Conservation (phyloP, 2,329 filamentous ascomycete genomes). For the Botrytis sinoallii region DNA sequence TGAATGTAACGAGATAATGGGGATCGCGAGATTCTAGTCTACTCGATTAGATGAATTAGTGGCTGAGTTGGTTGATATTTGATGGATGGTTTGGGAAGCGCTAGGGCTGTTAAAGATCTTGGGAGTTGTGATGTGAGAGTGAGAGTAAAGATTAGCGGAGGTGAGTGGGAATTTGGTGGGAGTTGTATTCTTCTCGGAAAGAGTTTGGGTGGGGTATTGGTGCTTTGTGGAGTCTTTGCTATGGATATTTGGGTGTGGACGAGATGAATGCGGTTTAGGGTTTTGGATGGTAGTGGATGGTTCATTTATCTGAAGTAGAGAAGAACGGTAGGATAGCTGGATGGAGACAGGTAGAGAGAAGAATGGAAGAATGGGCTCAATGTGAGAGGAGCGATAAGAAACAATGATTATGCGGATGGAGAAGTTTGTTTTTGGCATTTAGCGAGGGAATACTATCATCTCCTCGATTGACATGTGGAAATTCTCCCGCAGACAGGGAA, state of each 20-base stretch:
- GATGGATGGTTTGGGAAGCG: background rate
- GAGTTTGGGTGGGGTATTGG: background rate
- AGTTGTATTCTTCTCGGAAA: background rate
- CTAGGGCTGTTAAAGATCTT: background rate
- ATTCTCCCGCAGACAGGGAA: background rate
- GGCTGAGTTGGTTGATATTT: background rate
- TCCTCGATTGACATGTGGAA: background rate
- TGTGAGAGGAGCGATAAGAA: background rate
- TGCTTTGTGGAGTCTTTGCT: background rate
- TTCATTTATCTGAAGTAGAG: background rate
- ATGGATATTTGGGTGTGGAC: background rate
- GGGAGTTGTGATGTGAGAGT: background rate
- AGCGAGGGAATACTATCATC: background rate
- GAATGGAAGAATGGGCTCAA: fast-evolving
- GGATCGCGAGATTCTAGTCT: background rate
- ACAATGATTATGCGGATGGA: background rate
- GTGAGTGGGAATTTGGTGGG: background rate
- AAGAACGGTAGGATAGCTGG: background rate
- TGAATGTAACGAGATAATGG: background rate
- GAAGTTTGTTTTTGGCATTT: background rate
- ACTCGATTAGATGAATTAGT: background rate
- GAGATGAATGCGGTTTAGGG: background rate
- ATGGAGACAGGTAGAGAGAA: background rate
- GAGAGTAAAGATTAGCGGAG: background rate
- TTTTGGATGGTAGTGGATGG: background rate